phyloP scores from a whole-genome alignment of 2,329 filamentous ascomycete genomes.

The Camillea tinctor region DNA sequence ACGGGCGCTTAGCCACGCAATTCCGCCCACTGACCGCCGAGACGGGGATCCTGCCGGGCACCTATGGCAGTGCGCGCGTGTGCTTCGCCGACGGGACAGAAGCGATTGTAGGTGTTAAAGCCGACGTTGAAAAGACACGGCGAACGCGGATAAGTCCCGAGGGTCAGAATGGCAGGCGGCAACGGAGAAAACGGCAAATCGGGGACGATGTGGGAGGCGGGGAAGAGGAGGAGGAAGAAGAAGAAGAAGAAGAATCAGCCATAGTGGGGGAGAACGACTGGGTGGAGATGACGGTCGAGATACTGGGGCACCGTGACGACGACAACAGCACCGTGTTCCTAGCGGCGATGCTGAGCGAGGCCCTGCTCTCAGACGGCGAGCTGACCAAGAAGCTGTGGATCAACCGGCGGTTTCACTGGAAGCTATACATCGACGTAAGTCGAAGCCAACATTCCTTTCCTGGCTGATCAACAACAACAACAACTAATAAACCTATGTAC shows the following conservation, averaged over 20 bases:
- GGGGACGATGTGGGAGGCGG: constrained; percentile 38
- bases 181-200: constrained; percentile 20
- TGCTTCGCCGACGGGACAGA: constrained; percentile 95
- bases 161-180: constrained; percentile 19
- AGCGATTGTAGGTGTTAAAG: constrained; percentile 93
- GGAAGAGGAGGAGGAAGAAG: constrained; percentile 36
- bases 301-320: constrained; percentile 87
- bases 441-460: background rate
- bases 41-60: constrained; percentile 81
- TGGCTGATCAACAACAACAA: background rate
- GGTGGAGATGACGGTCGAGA: constrained; percentile 89
- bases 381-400: constrained; percentile 76
- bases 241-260: constrained; percentile 23
- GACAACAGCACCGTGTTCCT: constrained; percentile 87
- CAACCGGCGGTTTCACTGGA: constrained; percentile 93
- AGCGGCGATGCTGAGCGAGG: constrained; percentile 84
- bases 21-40: constrained; percentile 91
- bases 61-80: constrained; percentile 89
- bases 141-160: constrained; percentile 10
- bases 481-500: constrained; percentile 3
- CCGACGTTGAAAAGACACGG: constrained; percentile 78
- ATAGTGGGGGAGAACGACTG: constrained; percentile 61
- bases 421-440: constrained; percentile 88
- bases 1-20: constrained; percentile 77
- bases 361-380: constrained; percentile 70